phyloP scores from a whole-genome alignment of 2,329 filamentous ascomycete genomes.

The Fusarium equiseti region DNA sequence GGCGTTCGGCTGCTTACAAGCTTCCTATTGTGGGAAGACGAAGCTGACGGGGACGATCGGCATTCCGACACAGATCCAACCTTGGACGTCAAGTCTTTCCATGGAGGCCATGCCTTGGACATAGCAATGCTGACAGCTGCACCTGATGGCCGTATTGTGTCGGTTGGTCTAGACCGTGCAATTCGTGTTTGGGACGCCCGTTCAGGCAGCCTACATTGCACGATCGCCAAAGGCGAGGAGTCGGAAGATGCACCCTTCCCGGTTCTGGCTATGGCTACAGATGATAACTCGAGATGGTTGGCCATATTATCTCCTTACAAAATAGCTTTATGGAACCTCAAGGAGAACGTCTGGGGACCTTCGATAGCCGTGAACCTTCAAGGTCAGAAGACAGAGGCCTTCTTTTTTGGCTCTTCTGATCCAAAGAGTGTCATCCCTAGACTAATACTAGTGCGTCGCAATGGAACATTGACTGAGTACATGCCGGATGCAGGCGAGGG shows the following conservation, averaged over 20 bases:
- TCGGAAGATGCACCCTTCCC: slow-evolving; percentile 65
- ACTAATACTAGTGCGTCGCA: slow-evolving; percentile 72
- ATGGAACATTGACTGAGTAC: slow-evolving; percentile 72
- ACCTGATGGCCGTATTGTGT: slow-evolving; percentile 73
- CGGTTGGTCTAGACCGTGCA: slow-evolving; percentile 76
- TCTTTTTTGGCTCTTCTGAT: slow-evolving; percentile 69
- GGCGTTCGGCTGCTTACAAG: slow-evolving; percentile 78
- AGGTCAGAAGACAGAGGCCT: slow-evolving; percentile 69
- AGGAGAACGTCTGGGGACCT: slow-evolving; percentile 67
- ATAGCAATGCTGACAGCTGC: slow-evolving; percentile 74
- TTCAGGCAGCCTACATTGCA: slow-evolving; percentile 57
- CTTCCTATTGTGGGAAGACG: slow-evolving; percentile 77
- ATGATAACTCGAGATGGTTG: slow-evolving; percentile 73
- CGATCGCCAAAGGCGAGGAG: slow-evolving; percentile 57
- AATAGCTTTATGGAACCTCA: slow-evolving; percentile 73
- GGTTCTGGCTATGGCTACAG: slow-evolving; percentile 72
- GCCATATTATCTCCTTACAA: slow-evolving; percentile 72
- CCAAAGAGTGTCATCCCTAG: slow-evolving; percentile 54
- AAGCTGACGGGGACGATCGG: slow-evolving; percentile 59
- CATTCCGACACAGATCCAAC: slow-evolving; percentile 61
- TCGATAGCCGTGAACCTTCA: slow-evolving; percentile 62
- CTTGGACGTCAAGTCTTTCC: slow-evolving; percentile 71
- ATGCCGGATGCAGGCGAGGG: slow-evolving; percentile 58
- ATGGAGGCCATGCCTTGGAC: slow-evolving; percentile 75
- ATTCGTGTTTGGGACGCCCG: slow-evolving; percentile 75